Percentiles rank a stretch among this genome's conserved stretches.
Evolutionary conservation across 2,329 filamentous ascomycete genomes (phyloP).

Genomic region (Diaporthe ilicicola): DNA sequence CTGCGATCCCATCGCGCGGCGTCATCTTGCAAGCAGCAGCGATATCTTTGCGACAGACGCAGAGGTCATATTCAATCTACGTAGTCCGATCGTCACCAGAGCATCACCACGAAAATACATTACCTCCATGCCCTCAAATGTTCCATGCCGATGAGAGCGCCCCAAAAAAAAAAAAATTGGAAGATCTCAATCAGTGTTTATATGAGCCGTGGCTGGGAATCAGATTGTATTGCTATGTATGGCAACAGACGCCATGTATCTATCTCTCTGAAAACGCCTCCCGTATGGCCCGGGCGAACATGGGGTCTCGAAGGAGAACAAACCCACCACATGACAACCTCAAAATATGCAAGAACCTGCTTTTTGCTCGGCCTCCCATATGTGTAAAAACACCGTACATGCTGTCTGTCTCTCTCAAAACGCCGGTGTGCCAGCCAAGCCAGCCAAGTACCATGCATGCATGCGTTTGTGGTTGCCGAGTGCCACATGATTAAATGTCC

Average conservation of each 20-base stretch:
- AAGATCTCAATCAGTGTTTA: too few species aligned
- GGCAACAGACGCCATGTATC: background rate
- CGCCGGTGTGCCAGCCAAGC: constrained; percentile 3
- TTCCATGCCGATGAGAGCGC: background rate
- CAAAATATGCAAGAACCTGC: background rate
- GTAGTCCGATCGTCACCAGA: too few species aligned
- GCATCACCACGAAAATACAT: too few species aligned
- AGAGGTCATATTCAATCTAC: too few species aligned
- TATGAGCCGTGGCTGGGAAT: background rate
- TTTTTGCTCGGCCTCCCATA: background rate
- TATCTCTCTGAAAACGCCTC: constrained; percentile 13
- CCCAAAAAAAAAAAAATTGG: too few species aligned
- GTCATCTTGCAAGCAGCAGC: too few species aligned
- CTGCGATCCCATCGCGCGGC: too few species aligned
- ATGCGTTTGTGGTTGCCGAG: background rate
- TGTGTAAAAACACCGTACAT: background rate
- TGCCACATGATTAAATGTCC: background rate
- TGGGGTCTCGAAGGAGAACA: background rate
- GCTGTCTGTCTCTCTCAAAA: background rate
- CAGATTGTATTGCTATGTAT: background rate
- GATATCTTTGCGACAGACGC: too few species aligned
- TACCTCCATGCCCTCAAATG: background rate
- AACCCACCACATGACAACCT: background rate
- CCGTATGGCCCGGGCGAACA: background rate
- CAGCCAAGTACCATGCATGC: background rate